Evolutionary conservation across 1,284 basidiomycete species (phyloP).

Genomic region (Puccinia novopanici): DNA sequence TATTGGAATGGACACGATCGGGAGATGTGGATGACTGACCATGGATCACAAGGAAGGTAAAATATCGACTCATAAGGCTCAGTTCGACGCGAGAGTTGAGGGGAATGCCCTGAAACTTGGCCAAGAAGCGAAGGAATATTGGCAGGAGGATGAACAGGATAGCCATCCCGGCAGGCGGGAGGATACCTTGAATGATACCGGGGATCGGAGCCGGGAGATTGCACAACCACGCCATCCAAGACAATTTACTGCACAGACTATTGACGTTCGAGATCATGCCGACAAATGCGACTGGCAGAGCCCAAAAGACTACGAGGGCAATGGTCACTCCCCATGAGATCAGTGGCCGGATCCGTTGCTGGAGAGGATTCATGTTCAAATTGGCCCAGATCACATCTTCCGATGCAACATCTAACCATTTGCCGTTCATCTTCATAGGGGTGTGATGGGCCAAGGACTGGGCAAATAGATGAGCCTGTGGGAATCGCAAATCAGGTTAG

Average conservation of each 20-base stretch:
- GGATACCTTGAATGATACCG: slow-evolving; percentile 83
- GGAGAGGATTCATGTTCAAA: slow-evolving; percentile 82
- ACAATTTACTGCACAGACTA: slow-evolving; percentile 67
- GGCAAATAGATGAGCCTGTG: slow-evolving; percentile 73
- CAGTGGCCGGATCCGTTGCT: slow-evolving; percentile 67
- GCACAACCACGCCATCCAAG: slow-evolving; percentile 83
- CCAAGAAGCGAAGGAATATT: slow-evolving; percentile 76
- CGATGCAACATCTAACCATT: slow-evolving; percentile 72
- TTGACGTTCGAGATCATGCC: slow-evolving; percentile 81
- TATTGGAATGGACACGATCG: not conserved
- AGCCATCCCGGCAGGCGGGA: slow-evolving; percentile 81
- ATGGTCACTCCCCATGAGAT: slow-evolving; percentile 64
- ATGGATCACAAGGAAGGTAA: slow-evolving; percentile 85
- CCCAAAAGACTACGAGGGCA: slow-evolving; percentile 70
- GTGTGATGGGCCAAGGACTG: slow-evolving; percentile 57
- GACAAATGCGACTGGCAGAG: slow-evolving; percentile 73
- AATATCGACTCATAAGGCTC: slow-evolving; percentile 85
- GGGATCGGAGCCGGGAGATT: slow-evolving; percentile 64
- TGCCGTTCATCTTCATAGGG: slow-evolving; percentile 65
- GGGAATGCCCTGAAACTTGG: slow-evolving; percentile 77
- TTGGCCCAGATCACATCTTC: slow-evolving; percentile 90
- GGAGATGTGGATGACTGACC: slow-evolving; percentile 58
- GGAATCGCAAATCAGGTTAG: not conserved
- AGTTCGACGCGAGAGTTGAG: slow-evolving; percentile 79
- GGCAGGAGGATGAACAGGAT: slow-evolving; percentile 89